These are phyloP conservation scores for Lophium mytilinum DNA, from an alignment of 495 filamentous ascomycete species.

Conservation along the genomic window DNA sequence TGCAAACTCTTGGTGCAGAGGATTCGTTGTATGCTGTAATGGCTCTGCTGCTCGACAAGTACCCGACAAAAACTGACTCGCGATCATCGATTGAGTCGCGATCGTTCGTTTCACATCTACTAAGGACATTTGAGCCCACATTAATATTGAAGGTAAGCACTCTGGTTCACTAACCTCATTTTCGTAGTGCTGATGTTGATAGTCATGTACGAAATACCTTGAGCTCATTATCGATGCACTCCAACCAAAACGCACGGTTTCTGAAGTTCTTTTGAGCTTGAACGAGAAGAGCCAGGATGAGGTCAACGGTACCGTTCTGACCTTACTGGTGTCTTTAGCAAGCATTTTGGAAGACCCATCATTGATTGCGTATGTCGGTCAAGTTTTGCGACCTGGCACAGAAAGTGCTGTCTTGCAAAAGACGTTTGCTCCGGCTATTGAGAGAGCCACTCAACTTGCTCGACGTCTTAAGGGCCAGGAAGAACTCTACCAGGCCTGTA, in stretches of 20 bases:
- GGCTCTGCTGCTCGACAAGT: slow-evolving; percentile 63
- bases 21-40: slow-evolving; percentile 72
- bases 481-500: slow-evolving; percentile 50
- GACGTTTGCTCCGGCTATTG: slow-evolving; percentile 43
- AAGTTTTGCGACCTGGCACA: slow-evolving; percentile 6
- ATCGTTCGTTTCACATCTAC: slow-evolving; percentile 48
- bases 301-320: slow-evolving; percentile 49
- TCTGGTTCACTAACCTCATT: not conserved
- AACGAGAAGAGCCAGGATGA: slow-evolving; percentile 54
- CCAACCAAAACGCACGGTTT: slow-evolving; percentile 60
- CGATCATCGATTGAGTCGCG: slow-evolving; percentile 32
- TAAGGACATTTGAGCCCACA: slow-evolving; percentile 39
- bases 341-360: slow-evolving; percentile 46
- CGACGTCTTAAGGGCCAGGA: slow-evolving; percentile 7
- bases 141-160: slow-evolving; percentile 49
- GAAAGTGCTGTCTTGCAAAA: slow-evolving; percentile 10
- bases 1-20: slow-evolving; percentile 70
- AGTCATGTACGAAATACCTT: slow-evolving; percentile 45
- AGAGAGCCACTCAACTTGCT: slow-evolving; percentile 38
- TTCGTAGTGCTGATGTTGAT: slow-evolving; percentile 1
- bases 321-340: slow-evolving; percentile 54
- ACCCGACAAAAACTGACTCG: slow-evolving; percentile 45
- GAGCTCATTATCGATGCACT: slow-evolving; percentile 63
- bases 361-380: slow-evolving; percentile 19
- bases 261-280: slow-evolving; percentile 57